phyloP scores from a whole-genome alignment of 208 protist species.

The Phytomonas francai region DNA sequence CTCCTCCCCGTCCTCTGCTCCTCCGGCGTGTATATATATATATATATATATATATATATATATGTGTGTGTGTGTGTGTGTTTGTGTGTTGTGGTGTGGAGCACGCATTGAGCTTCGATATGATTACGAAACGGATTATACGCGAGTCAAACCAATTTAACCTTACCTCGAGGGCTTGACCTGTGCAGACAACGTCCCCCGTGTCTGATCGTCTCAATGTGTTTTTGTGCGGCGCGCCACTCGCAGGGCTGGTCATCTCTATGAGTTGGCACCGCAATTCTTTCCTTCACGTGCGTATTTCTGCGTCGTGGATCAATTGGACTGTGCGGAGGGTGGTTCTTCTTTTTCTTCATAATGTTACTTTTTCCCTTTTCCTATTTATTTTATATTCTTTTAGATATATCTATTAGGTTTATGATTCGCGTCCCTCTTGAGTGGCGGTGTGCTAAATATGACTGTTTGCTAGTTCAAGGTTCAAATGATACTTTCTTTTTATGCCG shows the following conservation, averaged over 20 bases:
- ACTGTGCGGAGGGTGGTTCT: background rate
- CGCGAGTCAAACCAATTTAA: background rate
- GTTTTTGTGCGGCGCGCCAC: background rate
- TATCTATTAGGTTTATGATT: slow-evolving; percentile 18
- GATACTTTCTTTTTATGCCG: slow-evolving; percentile 20
- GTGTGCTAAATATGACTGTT: slow-evolving; percentile 26
- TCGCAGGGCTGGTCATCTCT: background rate
- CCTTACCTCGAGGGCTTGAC: background rate
- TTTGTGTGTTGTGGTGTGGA: background rate
- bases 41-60: slow-evolving; percentile 3
- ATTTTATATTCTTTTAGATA: background rate
- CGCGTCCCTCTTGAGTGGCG: slow-evolving; percentile 30
- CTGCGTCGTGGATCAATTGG: background rate
- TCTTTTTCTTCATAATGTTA: background rate
- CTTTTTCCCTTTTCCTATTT: background rate
- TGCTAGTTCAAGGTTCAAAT: slow-evolving; percentile 33
- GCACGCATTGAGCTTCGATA: background rate
- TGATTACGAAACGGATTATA: background rate
- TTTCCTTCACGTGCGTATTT: background rate
- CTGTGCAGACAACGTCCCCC: background rate
- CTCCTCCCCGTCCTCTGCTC: background rate
- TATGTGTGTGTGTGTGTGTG: slow-evolving; percentile 11
- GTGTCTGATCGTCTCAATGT: background rate
- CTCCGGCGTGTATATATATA: slow-evolving; percentile 2
- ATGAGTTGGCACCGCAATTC: background rate